phyloP scores from a whole-genome alignment of 352 stramenopile species.

The Phytophthora fragariae region DNA sequence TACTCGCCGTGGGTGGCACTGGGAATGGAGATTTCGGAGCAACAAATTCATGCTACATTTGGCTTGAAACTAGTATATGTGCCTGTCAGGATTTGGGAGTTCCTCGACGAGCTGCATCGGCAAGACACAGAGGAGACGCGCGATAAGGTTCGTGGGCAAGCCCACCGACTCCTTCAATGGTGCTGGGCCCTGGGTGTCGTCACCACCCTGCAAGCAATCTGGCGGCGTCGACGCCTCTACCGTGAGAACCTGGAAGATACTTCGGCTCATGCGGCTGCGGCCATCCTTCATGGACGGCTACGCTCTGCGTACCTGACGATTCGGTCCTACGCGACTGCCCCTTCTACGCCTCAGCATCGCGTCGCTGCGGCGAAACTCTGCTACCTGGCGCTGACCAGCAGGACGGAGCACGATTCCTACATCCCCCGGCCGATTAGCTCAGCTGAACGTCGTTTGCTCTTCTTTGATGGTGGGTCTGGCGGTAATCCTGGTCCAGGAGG shows the following conservation, averaged over 20 bases:
- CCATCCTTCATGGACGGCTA: background rate
- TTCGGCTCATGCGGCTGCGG: background rate
- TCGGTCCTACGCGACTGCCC: background rate
- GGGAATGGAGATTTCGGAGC: background rate
- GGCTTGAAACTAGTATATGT: background rate
- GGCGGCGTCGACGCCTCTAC: background rate
- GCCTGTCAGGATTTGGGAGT: background rate
- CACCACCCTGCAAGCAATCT: background rate
- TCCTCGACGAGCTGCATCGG: background rate
- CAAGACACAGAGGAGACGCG: background rate
- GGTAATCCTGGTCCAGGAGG: background rate
- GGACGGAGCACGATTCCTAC: background rate
- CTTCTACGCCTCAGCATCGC: background rate
- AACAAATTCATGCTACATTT: background rate
- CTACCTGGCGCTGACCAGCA: background rate
- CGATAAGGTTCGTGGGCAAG: background rate
- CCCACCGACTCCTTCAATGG: background rate
- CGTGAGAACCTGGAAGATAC: background rate
- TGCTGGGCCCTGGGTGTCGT: background rate
- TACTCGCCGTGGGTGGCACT: background rate
- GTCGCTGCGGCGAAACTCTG: background rate
- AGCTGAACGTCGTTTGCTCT: background rate
- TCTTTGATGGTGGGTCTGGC: background rate
- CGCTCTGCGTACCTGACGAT: background rate
- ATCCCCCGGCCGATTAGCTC: background rate